These are phyloP conservation scores for Nepenthes alata DNA, from an alignment of 179 eudicot species.

Conservation along the genomic window DNA sequence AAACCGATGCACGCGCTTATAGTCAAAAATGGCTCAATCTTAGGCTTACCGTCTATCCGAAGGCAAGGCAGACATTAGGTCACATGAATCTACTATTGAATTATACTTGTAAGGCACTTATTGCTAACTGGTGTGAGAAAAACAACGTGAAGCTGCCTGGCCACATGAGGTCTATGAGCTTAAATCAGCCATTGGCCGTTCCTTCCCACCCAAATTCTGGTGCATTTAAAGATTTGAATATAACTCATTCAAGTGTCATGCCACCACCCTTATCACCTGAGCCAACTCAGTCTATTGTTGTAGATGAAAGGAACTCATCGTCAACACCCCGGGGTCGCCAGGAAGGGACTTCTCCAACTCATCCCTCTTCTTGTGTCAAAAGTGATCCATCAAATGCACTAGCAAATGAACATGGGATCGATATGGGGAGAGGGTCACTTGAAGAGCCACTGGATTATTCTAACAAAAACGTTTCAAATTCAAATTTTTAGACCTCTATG, in stretches of 20 bases:
- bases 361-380: slow-evolving; percentile 30
- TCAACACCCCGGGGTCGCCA: slow-evolving; percentile 22
- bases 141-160: no score
- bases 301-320: slow-evolving; percentile 13
- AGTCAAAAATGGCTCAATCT: no score
- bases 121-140: no score
- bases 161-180: no score
- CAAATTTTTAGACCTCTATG: slow-evolving; percentile 25
- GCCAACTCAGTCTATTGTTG: slow-evolving; percentile 18
- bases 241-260: slow-evolving; percentile 5
- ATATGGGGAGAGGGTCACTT: slow-evolving; percentile 19
- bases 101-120: no score
- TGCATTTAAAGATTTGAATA: slow-evolving; percentile 19
- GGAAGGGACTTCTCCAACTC: slow-evolving; percentile 24
- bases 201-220: slow-evolving; percentile 25
- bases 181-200: not conserved
- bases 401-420: slow-evolving; percentile 19
- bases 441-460: slow-evolving; percentile 26
- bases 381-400: slow-evolving; percentile 14
- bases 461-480: slow-evolving; percentile 33
- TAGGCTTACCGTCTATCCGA: no score
- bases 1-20: no score
- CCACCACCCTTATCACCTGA: slow-evolving; percentile 34
- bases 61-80: no score
- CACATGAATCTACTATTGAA: no score